These are phyloP conservation scores for Albizia julibrissin DNA, from an alignment of 306 rosid species.

Conservation along the genomic window DNA sequence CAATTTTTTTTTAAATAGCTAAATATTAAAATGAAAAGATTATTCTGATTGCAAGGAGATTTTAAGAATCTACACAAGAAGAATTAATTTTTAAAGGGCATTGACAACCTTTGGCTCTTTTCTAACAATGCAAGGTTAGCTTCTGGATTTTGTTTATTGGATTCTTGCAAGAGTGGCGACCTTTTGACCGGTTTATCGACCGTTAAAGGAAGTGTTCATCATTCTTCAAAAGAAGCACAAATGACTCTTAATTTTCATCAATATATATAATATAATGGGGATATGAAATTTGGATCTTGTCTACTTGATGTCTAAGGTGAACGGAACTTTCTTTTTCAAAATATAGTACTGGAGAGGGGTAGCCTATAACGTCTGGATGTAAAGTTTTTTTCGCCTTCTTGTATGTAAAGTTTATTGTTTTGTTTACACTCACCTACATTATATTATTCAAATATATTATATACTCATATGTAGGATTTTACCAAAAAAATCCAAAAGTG, in stretches of 20 bases:
- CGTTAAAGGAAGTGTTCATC: not conserved
- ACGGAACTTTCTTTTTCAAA: not conserved
- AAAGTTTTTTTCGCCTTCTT: too few relatives aligned
- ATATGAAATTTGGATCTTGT: not conserved
- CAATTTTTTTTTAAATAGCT: not conserved
- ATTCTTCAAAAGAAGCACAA: not conserved
- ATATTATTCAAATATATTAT: too few relatives aligned
- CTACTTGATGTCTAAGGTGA: not conserved
- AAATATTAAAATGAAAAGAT: not conserved
- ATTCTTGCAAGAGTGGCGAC: not conserved
- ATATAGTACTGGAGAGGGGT: not conserved
- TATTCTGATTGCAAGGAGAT: not conserved
- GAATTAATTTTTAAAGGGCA: not conserved
- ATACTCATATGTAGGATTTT: too few relatives aligned
- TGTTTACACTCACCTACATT: too few relatives aligned
- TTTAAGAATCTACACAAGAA: not conserved
- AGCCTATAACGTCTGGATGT: not conserved
- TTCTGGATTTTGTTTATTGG: not conserved
- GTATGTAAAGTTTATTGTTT: not conserved
- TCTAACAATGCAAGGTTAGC: not conserved
- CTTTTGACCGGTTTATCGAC: not conserved
- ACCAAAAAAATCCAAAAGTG: too few relatives aligned
- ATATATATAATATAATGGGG: not conserved
- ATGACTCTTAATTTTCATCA: not conserved
- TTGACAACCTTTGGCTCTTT: not conserved